Conservation (phyloP, 805 yeast genomes). For the Saccharomyces kudriavzevii region DNA sequence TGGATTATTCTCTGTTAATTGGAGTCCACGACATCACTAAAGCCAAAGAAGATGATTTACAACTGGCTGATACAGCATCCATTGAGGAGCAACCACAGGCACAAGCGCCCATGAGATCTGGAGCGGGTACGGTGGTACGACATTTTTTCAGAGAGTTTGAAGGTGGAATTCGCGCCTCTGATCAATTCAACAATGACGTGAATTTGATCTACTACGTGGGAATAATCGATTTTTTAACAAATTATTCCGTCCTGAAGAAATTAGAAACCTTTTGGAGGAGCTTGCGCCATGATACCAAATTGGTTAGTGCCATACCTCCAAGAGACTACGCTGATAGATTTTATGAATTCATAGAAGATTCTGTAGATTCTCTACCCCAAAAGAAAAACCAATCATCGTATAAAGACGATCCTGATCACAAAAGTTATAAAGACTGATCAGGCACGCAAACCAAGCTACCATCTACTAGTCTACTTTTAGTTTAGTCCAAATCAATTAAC, state of each 20-base stretch:
- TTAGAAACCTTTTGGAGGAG: conserved; percentile 83
- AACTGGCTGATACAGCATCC: conserved; percentile 14
- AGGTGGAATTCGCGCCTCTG: conserved; percentile 77
- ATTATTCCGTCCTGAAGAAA: conserved; percentile 62
- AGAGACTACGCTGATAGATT: conserved; percentile 84
- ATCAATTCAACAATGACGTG: conserved; percentile 41
- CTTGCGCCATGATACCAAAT: conserved; percentile 54
- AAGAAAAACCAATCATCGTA: conserved; percentile 7
- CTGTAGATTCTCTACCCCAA: conserved; percentile 27
- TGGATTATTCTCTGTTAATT: conserved; percentile 88
- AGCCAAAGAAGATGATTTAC: conserved; percentile 34
- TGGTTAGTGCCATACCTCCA: conserved; percentile 87
- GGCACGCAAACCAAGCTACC: background rate
- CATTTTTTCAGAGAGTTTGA: conserved; percentile 62
- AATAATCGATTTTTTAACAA: conserved; percentile 86
- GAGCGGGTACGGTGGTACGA: conserved; percentile 13
- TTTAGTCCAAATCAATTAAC: background rate
- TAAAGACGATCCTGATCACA: conserved; percentile 20
- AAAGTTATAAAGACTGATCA: conserved; percentile 15
- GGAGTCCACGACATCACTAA: conserved; percentile 75
- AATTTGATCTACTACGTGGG: conserved; percentile 81
- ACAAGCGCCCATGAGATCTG: background rate
- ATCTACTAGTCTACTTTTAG: background rate
- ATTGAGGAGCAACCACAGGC: background rate
- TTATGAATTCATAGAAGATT: conserved; percentile 51